A percentile compares a stretch with the other conserved stretches of the same genome.
These are phyloP conservation scores for Hypoxylon sp. DNA, from an alignment of 2,329 filamentous ascomycete species.

Conservation along the genomic window DNA sequence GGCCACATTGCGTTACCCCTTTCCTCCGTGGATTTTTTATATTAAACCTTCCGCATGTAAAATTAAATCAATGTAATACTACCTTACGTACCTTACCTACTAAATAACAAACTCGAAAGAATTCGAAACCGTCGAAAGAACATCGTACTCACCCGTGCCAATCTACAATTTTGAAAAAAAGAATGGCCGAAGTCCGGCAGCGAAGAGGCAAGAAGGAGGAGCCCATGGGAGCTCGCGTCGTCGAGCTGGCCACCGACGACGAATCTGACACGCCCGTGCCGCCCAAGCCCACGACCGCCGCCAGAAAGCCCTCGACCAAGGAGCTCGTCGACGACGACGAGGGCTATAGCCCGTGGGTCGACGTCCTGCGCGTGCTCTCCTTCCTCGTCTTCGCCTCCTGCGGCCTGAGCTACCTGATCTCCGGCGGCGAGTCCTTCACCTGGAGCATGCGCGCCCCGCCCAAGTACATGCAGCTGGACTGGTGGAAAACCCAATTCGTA, in stretches of 20 bases:
- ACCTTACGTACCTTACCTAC: not conserved
- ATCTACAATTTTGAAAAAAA: not conserved
- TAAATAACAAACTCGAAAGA: not conserved
- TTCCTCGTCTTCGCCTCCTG: constrained; percentile 75
- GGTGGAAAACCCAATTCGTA: constrained; percentile 73
- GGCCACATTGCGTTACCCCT: constrained; percentile 25
- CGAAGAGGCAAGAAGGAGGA: constrained; percentile 55
- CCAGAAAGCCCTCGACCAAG: constrained; percentile 44
- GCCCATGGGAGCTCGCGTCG: constrained; percentile 46
- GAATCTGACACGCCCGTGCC: constrained; percentile 36
- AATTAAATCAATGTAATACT: not conserved
- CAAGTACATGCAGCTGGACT: constrained; percentile 68
- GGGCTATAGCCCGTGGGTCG: constrained; percentile 65
- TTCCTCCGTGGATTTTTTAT: not conserved
- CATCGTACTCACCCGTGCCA: not conserved
- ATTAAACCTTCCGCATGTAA: not conserved
- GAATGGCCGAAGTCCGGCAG: constrained; percentile 55
- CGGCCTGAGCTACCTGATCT: constrained; percentile 81
- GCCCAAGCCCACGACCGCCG: constrained; percentile 32
- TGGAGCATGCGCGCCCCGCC: constrained; percentile 73
- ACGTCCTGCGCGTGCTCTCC: constrained; percentile 75
- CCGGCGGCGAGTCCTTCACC: constrained; percentile 74
- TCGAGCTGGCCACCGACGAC: constrained; percentile 43
- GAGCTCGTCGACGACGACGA: constrained; percentile 72
- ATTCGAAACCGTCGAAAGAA: not conserved